Base-by-base conservation (phyloP, 805 yeast genomes). In the Pichia nakasei region DNA sequence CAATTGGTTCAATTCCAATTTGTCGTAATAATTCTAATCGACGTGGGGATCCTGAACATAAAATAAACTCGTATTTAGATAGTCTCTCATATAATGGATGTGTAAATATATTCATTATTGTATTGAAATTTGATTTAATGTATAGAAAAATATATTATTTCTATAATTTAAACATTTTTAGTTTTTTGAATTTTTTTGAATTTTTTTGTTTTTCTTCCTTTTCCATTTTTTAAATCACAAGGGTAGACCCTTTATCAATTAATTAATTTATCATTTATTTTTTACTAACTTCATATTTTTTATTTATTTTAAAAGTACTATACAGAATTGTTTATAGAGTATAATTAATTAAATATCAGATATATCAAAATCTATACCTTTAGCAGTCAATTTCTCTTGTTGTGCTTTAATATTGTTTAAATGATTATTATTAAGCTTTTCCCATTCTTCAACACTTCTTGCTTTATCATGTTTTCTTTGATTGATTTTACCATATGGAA, bases 11-110 rank as follows among this genome's bases (percentile, higher is more conserved):
- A 29, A 29, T 61, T 0, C 81, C 81, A 58, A 83, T 59, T 51
- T 82, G 77, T 5, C 60, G 55, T 24, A 93, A 55, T n/a, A 93
- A 82, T 44, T 85, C 85, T 43, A 67, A 63, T 45, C 98, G 66
- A 47, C 96, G 70, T 2, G 94, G 91, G 0, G 97, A 89, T 1
- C 84, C 73, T 2, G 96, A 86, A 0, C 95, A 96, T 7, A 91
- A 69, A 5, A 86, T 66, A 22, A 89, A 65, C 4, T 49, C 39
- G 39, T 54, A 55, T 35, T 45, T 38, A 5, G 42, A 12, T 9
- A 64, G 37, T 35, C 51, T 54, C 1, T 55, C 48, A 46, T 58
- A 63, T 5, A 68, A 51, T 11, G 70, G 64, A 46, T 64, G 32
- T 9, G 9, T 29, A 15, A n/a, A n/a, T n/a, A n/a, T n/a, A n/a